Base-by-base conservation (phyloP, 257 asterid genomes). In the Nicotiana sylvestris region DNA sequence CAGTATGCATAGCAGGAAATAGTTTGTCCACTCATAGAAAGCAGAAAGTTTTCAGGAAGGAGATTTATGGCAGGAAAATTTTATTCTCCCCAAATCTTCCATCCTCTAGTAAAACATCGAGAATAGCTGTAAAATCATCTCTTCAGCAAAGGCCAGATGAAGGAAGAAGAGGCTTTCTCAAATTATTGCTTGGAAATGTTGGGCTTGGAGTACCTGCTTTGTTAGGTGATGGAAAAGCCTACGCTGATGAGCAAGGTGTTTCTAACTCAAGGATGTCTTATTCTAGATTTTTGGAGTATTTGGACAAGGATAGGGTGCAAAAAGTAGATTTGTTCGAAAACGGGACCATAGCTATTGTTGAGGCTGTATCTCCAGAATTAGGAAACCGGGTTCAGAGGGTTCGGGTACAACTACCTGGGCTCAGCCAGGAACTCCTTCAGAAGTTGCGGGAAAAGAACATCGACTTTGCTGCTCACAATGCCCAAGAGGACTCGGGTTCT, bases 241-340 rank as follows among this genome's bases (percentile, higher is more conserved):
- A 90, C 76, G 99, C 98, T 15, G 99, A 94, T 76, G 99, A 96
- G 49, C 98, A 94, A 87, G 96, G 86, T 66, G 98, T 92, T 78
- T 94, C 99, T 37, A 96, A 92, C 86, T 94, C 98, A 55, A 90
- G 97, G 83, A 94, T 96, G 98, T 96, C 99, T 46, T 96, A 96
- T 86, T 96, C 97, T 17, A 92, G 99, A 87, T 96, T 96, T 70
- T 83, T 96, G 90, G 99, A 96, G 91, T 96, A 96, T 85, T 89
- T 96, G 46, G 98, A 96, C 82, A 93, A 96, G 89, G 99, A 88
- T 65, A 88, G 97, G 81, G 99, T 94, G 76, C 84, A 82, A 46
- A 95, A 90, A 79, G 99, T 96, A 16, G 99, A 96, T 86, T 83
- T 96, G 76, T 96, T 64, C 62, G 99, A 96, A 87, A 96, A 94